Evolutionary conservation across 306 rosid genomes (phyloP), one percentile per base, ranked within the genome.

Genomic region (Vigna mungo): DNA sequence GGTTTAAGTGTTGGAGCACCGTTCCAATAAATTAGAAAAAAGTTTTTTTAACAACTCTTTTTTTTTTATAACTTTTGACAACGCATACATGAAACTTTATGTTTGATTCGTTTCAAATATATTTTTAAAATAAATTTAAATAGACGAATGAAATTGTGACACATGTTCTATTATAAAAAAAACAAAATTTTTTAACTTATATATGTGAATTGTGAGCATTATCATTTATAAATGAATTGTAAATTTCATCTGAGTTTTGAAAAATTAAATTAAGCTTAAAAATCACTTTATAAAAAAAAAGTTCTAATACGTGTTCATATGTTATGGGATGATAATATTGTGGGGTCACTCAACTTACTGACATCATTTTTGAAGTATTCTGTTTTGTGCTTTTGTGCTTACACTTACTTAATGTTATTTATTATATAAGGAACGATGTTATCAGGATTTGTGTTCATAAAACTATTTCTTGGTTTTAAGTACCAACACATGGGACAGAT

Each of bases 401-500:
- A 23, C 17, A 13, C 9, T 23, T 58, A 25, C 37, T 25, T 9
- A 25, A 58, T 4, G 64, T 58, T 25, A 0, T 58, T 4, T 30
- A 10, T 13, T 9, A 9, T 23, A 36, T 47, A 34, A 27, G 59
- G 66, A 44, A 9, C 15, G 13, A 16, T 56, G 9, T 25, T 53
- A 13, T 47, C 21, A 5, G 3, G 12, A 14, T 20, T 13, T 48
- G 20, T 23, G 55, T 25, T 68, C 5, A 36, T 44, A 53, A 15
- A 6, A 1, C 44, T 62, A 9, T n/a, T 17, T 20, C 6, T 78
- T 48, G 70, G 49, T 69, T 56, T 58, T 72, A 93, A 95, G 96
- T 73, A 93, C 98, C 23, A 93, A 93, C 86, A 93, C 98, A 15
- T 93, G 90, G 90, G 98, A 93, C 56, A 83, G 96, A 74, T 93